Percentiles rank a stretch among this genome's conserved stretches.
phyloP scores from a whole-genome alignment of 2,329 filamentous ascomycete species.

The Epichloe sibirici region DNA sequence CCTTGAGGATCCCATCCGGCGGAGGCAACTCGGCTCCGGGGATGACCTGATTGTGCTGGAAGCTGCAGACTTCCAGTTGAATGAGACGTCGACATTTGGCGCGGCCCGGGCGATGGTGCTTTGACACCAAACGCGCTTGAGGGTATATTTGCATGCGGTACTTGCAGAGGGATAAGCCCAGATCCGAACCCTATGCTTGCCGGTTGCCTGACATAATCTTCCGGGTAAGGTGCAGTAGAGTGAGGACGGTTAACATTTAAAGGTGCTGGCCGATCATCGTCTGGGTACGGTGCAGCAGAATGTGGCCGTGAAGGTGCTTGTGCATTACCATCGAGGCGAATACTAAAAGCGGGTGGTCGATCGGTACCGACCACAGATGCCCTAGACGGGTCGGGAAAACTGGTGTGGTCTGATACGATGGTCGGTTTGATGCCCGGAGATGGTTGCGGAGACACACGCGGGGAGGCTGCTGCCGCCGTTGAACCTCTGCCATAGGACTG shows the following conservation, averaged over 20 bases:
- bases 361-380: constrained; percentile 23
- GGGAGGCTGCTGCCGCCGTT: constrained; percentile 15
- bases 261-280: constrained; percentile 50
- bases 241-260: constrained; percentile 30
- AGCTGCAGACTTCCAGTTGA: constrained; percentile 35
- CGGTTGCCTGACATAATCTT: constrained; percentile 31
- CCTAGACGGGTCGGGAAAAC: constrained; percentile 36
- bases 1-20: constrained; percentile 33
- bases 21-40: constrained; percentile 30
- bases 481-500: constrained; percentile 4
- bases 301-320: constrained; percentile 29
- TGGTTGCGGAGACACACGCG: constrained; percentile 27
- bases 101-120: constrained; percentile 24
- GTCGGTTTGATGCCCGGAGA: constrained; percentile 29
- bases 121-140: constrained; percentile 43
- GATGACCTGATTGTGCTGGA: constrained; percentile 15
- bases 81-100: constrained; percentile 29
- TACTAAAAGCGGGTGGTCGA: constrained; percentile 37
- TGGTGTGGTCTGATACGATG: constrained; percentile 25
- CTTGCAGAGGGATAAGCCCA: constrained; percentile 36
- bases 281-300: constrained; percentile 56
- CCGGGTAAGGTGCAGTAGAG: constrained; percentile 40
- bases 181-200: constrained; percentile 30
- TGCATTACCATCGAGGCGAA: constrained; percentile 30
- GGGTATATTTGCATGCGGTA: constrained; percentile 35